Evolutionary conservation across 2,329 filamentous ascomycete species (phyloP).

Genomic region (Thelonectria rubi): DNA sequence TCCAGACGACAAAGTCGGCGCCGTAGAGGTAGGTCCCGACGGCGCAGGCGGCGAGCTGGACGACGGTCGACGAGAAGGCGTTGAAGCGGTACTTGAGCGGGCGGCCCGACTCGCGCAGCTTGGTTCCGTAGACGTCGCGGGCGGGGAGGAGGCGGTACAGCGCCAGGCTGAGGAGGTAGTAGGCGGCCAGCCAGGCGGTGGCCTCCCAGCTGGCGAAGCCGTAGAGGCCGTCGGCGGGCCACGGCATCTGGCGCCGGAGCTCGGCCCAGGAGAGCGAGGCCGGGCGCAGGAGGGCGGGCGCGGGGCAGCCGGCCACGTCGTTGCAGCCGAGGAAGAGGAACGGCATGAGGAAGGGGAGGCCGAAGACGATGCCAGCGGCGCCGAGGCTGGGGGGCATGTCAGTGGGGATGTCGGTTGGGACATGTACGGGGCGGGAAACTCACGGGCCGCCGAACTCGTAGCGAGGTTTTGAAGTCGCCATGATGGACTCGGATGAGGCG

Average conservation of each 20-base stretch:
- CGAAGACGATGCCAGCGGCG: conserved; percentile 77
- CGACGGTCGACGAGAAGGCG: conserved; percentile 76
- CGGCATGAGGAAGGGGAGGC: conserved; percentile 79
- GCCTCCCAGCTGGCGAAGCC: conserved; percentile 74
- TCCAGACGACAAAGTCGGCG: conserved; percentile 84
- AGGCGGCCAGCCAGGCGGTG: conserved; percentile 73
- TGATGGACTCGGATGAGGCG: conserved; percentile 6
- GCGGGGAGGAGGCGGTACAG: conserved; percentile 80
- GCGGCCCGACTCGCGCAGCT: conserved; percentile 70
- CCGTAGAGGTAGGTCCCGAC: conserved; percentile 79
- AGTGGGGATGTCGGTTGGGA: not conserved
- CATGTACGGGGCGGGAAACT: conserved; percentile 20
- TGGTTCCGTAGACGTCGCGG: conserved; percentile 71
- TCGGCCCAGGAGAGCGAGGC: conserved; percentile 72
- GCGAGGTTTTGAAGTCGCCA: conserved; percentile 24
- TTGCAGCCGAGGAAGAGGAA: conserved; percentile 84
- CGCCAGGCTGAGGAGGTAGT: conserved; percentile 77
- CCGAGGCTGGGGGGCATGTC: conserved; percentile 64
- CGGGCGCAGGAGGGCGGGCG: conserved; percentile 76
- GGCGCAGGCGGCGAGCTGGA: conserved; percentile 72
- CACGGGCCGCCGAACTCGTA: conserved; percentile 50
- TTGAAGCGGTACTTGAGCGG: conserved; percentile 83
- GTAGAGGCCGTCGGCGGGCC: conserved; percentile 72
- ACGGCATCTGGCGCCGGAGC: conserved; percentile 79
- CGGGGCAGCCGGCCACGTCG: conserved; percentile 85